phyloP scores from a whole-genome alignment of 2,329 filamentous ascomycete species.

The Tolypocladium amazonense region DNA sequence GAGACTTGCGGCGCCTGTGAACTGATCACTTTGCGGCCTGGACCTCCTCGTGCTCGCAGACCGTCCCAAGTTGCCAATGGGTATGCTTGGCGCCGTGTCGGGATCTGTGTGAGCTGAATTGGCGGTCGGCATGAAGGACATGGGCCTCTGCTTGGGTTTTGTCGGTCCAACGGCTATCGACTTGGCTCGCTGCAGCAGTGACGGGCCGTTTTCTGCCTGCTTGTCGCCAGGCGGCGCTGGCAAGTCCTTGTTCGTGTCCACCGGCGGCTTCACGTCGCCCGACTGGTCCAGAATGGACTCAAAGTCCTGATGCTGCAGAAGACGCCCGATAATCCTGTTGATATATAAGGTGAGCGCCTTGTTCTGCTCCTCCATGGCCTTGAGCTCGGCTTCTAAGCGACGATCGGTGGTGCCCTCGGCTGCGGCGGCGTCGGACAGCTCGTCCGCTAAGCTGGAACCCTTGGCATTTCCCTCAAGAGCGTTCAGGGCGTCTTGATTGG shows the following conservation, averaged over 20 bases:
- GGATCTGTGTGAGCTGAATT: slow-evolving; percentile 49
- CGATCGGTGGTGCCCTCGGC: slow-evolving; percentile 52
- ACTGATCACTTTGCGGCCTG: slow-evolving; percentile 55
- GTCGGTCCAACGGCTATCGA: slow-evolving; percentile 41
- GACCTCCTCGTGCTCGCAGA: slow-evolving; percentile 41
- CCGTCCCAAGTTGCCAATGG: slow-evolving; percentile 48
- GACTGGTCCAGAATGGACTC: slow-evolving; percentile 86
- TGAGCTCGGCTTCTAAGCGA: slow-evolving; percentile 68
- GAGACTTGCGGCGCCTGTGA: slow-evolving; percentile 54
- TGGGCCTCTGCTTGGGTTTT: slow-evolving; percentile 41
- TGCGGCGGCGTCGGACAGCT: slow-evolving; percentile 62
- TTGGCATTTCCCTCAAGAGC: slow-evolving; percentile 47
- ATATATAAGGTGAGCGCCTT: slow-evolving; percentile 96
- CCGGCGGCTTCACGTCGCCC: slow-evolving; percentile 34
- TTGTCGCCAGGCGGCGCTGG: slow-evolving; percentile 49
- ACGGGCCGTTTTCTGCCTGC: slow-evolving; percentile 26
- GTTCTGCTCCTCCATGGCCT: slow-evolving; percentile 80
- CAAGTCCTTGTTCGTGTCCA: slow-evolving; percentile 71
- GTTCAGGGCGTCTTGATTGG: slow-evolving; percentile 54
- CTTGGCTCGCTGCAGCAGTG: slow-evolving; percentile 51
- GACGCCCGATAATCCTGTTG: slow-evolving; percentile 95
- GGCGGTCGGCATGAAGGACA: slow-evolving; percentile 42
- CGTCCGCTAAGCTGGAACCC: slow-evolving; percentile 67
- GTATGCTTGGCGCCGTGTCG: slow-evolving; percentile 65
- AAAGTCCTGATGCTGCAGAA: slow-evolving; percentile 89